Evolutionary conservation across 257 asterid species (phyloP).

Genomic region (Agastache rugosa): DNA sequence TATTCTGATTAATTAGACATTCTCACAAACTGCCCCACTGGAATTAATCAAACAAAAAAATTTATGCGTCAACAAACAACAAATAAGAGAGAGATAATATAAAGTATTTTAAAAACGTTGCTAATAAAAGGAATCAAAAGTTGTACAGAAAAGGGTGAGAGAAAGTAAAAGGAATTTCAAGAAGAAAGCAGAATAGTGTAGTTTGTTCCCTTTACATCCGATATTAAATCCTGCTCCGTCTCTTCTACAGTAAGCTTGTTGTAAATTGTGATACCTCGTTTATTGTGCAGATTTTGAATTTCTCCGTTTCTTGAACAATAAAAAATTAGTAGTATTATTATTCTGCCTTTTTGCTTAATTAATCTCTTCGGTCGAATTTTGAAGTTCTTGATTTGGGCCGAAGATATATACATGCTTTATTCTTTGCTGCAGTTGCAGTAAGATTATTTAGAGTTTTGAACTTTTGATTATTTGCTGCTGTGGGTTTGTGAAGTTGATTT

Average conservation of each 20-base stretch:
- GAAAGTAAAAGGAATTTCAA: constrained; percentile 35
- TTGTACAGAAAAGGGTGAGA: background rate
- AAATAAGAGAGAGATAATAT: background rate
- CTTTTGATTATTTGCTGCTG: constrained; percentile 23
- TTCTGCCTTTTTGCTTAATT: background rate
- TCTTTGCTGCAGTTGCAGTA: constrained; percentile 22
- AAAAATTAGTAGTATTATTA: background rate
- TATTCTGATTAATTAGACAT: constrained; percentile 20
- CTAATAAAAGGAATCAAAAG: constrained; percentile 32
- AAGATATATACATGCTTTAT: background rate
- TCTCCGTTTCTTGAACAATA: background rate
- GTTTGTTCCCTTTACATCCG: constrained; percentile 24
- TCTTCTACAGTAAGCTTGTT: constrained; percentile 28
- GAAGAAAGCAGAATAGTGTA: constrained; percentile 35
- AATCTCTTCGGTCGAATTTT: constrained; percentile 19
- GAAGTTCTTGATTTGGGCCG: constrained; percentile 21
- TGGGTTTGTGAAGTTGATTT: constrained; percentile 36
- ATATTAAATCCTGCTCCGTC: constrained; percentile 20
- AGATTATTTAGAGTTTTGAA: constrained; percentile 1
- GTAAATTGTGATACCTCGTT: constrained; percentile 23
- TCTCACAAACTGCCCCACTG: constrained; percentile 19
- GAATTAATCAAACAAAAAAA: constrained; percentile 12
- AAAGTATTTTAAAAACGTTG: background rate
- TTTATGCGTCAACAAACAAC: constrained; percentile 28
- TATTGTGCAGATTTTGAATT: constrained; percentile 15